Conservation (phyloP, 2,329 filamentous ascomycete genomes). For the Coniochaeta sp. region DNA sequence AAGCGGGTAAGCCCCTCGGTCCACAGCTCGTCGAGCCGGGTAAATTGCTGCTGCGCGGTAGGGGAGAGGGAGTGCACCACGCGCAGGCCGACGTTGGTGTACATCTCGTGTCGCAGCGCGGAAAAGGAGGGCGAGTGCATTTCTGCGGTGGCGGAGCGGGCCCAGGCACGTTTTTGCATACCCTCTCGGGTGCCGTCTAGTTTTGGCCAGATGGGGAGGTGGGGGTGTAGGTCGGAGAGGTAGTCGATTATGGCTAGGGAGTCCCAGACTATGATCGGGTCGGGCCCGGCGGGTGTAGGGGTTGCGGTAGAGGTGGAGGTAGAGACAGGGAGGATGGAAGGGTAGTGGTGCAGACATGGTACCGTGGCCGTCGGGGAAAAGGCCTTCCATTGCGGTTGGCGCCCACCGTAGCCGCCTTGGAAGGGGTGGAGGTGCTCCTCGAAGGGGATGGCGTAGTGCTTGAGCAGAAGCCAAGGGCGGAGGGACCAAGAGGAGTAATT, state of each 20-base stretch:
- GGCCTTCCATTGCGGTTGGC: conserved; percentile 24
- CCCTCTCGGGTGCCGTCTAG: conserved; percentile 10
- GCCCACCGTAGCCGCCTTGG: conserved; percentile 13
- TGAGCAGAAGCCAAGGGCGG: conserved; percentile 37
- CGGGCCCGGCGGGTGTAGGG: background rate
- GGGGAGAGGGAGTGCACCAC: conserved; percentile 18
- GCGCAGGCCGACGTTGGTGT: conserved; percentile 33
- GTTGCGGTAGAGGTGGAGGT: background rate
- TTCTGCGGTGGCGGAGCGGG: conserved; percentile 34
- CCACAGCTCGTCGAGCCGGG: conserved; percentile 28
- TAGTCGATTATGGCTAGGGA: conserved; percentile 42
- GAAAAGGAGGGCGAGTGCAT: conserved; percentile 37
- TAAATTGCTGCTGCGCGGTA: conserved; percentile 23
- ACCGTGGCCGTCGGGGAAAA: conserved; percentile 36
- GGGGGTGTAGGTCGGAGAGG: conserved; percentile 33
- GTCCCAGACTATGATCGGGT: conserved; percentile 31
- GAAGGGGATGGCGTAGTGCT: conserved; percentile 34
- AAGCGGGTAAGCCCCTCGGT: conserved; percentile 29
- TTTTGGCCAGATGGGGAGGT: conserved; percentile 30
- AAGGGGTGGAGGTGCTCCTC: conserved; percentile 29
- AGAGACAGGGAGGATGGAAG: background rate
- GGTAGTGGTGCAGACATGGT: conserved; percentile 28
- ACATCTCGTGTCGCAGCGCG: conserved; percentile 32
- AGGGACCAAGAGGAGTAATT: conserved; percentile 41
- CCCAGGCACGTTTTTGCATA: conserved; percentile 31